phyloP scores from a whole-genome alignment of 2,329 filamentous ascomycete genomes.

The Calcarisporium arbuscula region DNA sequence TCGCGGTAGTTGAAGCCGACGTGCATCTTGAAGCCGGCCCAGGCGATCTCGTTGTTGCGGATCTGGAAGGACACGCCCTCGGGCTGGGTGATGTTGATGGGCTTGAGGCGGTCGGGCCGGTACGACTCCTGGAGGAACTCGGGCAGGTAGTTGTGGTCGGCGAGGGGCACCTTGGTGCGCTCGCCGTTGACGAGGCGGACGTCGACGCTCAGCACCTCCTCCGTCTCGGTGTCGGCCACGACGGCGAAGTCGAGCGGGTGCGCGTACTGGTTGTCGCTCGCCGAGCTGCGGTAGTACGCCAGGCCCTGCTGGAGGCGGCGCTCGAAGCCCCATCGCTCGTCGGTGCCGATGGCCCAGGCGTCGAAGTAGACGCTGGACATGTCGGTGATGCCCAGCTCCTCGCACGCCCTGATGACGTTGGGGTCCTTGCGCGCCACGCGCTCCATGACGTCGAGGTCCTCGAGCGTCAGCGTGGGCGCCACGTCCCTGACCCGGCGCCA shows the following conservation, averaged over 20 bases:
- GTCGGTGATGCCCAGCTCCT: constrained; percentile 67
- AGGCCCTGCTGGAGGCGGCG: constrained; percentile 73
- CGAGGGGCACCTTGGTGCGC: not conserved
- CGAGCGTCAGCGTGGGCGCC: constrained; percentile 60
- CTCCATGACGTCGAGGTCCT: constrained; percentile 73
- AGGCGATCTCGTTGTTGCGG: constrained; percentile 40
- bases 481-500: constrained; percentile 41
- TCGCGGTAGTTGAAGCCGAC: constrained; percentile 69
- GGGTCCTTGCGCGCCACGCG: constrained; percentile 59
- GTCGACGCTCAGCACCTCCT: constrained; percentile 40
- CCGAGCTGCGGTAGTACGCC: constrained; percentile 71
- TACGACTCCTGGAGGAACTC: constrained; percentile 28
- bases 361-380: constrained; percentile 84
- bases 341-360: constrained; percentile 79
- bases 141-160: constrained; percentile 21
- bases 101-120: constrained; percentile 26
- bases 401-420: constrained; percentile 71
- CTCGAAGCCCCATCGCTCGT: constrained; percentile 67
- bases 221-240: constrained; percentile 38
- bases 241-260: constrained; percentile 48
- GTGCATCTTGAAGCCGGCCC: constrained; percentile 64
- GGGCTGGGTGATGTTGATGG: constrained; percentile 33
- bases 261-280: constrained; percentile 60
- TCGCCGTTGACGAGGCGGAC: constrained; percentile 27
- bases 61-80: constrained; percentile 40